Percentiles rank a stretch among this genome's conserved stretches.
Conservation (phyloP, 2,329 filamentous ascomycete genomes). For the Cryoendolithus antarcticus region DNA sequence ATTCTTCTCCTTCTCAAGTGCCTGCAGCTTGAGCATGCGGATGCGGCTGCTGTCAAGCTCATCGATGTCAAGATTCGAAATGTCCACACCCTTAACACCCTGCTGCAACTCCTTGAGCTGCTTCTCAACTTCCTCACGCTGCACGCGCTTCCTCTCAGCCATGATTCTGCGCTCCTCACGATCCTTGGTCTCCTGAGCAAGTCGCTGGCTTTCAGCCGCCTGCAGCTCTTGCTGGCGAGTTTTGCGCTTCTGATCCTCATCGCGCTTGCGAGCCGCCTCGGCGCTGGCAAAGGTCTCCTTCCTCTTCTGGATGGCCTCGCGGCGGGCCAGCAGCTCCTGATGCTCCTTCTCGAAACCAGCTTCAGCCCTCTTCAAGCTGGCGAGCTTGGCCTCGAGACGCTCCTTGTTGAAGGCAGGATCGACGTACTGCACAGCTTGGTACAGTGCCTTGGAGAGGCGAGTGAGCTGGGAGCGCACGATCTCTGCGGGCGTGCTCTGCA, state of each 20-base stretch:
- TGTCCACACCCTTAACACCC: slow-evolving; percentile 69
- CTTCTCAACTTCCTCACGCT: slow-evolving; percentile 52
- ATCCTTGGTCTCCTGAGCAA: slow-evolving; percentile 84
- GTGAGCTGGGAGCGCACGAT: slow-evolving; percentile 93
- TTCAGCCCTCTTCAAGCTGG: slow-evolving; percentile 68
- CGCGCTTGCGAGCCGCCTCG: slow-evolving; percentile 77
- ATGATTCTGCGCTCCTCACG: slow-evolving; percentile 76
- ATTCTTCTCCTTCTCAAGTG: slow-evolving; percentile 96
- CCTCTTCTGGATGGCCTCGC: slow-evolving; percentile 87
- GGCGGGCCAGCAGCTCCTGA: slow-evolving; percentile 68
- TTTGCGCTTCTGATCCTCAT: slow-evolving; percentile 79
- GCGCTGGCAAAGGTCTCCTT: slow-evolving; percentile 90
- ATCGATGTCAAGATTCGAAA: slow-evolving; percentile 79
- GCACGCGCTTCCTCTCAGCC: slow-evolving; percentile 66
- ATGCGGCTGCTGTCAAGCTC: slow-evolving; percentile 49
- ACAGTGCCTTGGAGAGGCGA: slow-evolving; percentile 79
- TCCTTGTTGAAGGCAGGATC: slow-evolving; percentile 79
- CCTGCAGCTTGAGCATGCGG: slow-evolving; percentile 85
- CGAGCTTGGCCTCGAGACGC: slow-evolving; percentile 65
- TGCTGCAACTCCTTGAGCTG: slow-evolving; percentile 94
- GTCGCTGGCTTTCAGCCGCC: slow-evolving; percentile 77
- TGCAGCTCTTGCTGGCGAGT: slow-evolving; percentile 76
- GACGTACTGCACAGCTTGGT: slow-evolving; percentile 90
- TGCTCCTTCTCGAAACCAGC: slow-evolving; percentile 89
- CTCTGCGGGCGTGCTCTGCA: slow-evolving; percentile 95